Conservation (phyloP, 208 protist species). For the Trichomonas tenax region DNA sequence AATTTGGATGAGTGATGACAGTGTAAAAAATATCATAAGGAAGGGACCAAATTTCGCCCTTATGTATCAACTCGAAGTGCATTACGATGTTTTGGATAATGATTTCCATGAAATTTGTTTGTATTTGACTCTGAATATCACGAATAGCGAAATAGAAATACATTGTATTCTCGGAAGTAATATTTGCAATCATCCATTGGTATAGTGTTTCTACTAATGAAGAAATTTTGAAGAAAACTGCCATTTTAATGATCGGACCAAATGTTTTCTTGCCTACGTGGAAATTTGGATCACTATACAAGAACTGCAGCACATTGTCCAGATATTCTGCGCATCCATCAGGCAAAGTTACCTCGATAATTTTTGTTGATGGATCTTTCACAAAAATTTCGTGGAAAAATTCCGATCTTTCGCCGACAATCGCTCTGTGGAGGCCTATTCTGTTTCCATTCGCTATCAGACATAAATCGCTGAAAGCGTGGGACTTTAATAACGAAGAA, state of each 20-base stretch:
- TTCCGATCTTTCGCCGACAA: neutral
- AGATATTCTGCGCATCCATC: neutral
- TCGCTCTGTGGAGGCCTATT: neutral
- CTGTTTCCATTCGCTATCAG: neutral
- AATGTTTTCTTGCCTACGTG: neutral
- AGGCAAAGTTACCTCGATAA: neutral
- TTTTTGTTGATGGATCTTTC: neutral
- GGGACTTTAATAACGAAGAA: neutral
- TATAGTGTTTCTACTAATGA: neutral
- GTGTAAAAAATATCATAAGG: neutral
- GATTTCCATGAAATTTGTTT: neutral
- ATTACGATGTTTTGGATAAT: neutral
- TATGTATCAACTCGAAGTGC: neutral
- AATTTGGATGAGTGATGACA: neutral
- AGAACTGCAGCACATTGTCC: neutral
- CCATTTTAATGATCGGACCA: neutral
- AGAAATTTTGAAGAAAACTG: neutral
- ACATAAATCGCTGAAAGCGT: neutral
- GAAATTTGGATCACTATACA: neutral
- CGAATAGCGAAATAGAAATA: neutral
- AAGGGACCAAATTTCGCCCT: neutral
- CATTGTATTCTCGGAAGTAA: neutral
- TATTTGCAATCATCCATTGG: neutral
- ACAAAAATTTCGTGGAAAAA: neutral
- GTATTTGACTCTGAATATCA: neutral